Base-by-base conservation (phyloP, 1,284 basidiomycete genomes). In the Pyrrhoderma noxium region DNA sequence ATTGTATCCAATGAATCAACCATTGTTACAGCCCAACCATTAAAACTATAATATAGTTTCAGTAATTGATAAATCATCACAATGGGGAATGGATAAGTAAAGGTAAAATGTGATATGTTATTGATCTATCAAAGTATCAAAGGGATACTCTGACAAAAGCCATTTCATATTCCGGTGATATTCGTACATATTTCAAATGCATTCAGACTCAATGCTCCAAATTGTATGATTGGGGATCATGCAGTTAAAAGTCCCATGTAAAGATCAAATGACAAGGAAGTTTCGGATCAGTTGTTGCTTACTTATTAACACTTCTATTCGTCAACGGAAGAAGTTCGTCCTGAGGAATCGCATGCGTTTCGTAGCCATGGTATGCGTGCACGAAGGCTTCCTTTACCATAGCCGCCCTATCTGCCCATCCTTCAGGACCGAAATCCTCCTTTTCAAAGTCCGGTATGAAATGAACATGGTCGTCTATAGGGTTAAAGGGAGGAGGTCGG, bases 21-120 rank as follows among this genome's bases (percentile, higher is more conserved):
- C 44, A 89, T 74, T 0, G 85, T 82, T 0, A 89, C 77, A 37
- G 85, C 85, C 89, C 89, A 92, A 35, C 85, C 80, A 60, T 82
- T 81, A 60, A 81, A 76, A 57, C 78, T 81, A 36, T 49, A 27
- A 8, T 13, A 40, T 14, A 25, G 22, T 13, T 22, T 37, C n/a
- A 31, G 19, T 8, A 14, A 35, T 34, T n/a, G 18, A 31, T 42
- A 14, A 18, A 19, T 34, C 18, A 18, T n/a, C n/a, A n/a, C n/a
- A n/a, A n/a, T n/a, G n/a, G n/a, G n/a, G 39, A 44, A 52, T 34
- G 27, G 37, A 18, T n/a, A 34, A 48, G 19, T n/a, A n/a, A n/a
- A n/a, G 3, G 19, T 21, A n/a, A 7, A 39, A 38, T 7, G 35
- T 8, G 23, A 18, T n/a, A n/a, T n/a, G n/a, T n/a, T n/a, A n/a